These are phyloP conservation scores for Piper betle DNA, from an alignment of 164 flowering plant species.

Conservation along the genomic window DNA sequence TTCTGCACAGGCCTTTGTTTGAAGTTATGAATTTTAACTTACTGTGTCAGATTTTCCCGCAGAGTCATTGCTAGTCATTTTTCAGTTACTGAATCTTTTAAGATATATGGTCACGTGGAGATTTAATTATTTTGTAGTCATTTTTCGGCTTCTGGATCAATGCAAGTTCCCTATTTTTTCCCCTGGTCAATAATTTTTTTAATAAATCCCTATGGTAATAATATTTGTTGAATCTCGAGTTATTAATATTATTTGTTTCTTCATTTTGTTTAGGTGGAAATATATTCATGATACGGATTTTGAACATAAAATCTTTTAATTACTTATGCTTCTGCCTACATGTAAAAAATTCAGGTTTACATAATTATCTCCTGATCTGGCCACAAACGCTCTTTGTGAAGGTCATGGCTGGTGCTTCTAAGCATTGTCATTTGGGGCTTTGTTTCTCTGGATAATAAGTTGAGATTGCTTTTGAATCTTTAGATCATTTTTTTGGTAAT, in stretches of 20 bases:
- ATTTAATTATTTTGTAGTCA: too few relatives aligned
- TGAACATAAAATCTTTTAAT: background rate
- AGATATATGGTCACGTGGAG: too few relatives aligned
- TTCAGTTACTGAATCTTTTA: too few relatives aligned
- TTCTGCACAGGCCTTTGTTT: too few relatives aligned
- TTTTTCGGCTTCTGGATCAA: too few relatives aligned
- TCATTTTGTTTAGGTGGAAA: background rate
- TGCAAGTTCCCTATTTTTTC: too few relatives aligned
- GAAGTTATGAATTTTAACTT: too few relatives aligned
- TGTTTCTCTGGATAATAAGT: slow-evolving; percentile 32
- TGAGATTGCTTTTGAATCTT: slow-evolving; percentile 27
- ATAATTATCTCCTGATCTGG: background rate
- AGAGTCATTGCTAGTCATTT: too few relatives aligned
- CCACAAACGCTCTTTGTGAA: background rate
- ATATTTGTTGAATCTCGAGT: background rate
- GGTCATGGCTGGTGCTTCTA: slow-evolving; percentile 30
- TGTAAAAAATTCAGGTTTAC: background rate
- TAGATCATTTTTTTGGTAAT: background rate
- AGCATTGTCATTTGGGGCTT: slow-evolving; percentile 38
- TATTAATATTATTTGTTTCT: background rate
- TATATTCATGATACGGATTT: background rate
- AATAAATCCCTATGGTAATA: too few relatives aligned
- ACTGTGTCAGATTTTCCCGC: too few relatives aligned
- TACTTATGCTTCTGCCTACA: background rate
- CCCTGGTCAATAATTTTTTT: too few relatives aligned